A percentile compares a stretch with the other conserved stretches of the same genome.
phyloP scores from a whole-genome alignment of 208 protist species.

The Trypanosomatidae sp. region DNA sequence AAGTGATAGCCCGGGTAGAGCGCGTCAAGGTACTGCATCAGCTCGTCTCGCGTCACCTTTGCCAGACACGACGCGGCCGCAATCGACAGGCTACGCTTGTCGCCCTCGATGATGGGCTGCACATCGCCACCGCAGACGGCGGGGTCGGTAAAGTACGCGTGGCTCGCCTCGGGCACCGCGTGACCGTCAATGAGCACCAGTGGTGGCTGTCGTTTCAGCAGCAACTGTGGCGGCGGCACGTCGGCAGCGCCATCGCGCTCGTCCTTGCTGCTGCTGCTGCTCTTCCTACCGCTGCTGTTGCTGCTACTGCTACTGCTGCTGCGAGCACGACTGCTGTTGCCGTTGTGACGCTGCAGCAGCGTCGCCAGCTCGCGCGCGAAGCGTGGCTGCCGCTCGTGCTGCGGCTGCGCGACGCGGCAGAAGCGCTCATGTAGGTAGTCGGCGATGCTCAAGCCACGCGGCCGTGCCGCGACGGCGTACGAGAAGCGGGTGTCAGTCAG shows the following conservation, averaged over 20 bases:
- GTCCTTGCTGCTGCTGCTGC: too few relatives aligned
- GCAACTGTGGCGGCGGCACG: slow-evolving; percentile 63
- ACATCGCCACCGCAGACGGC: slow-evolving; percentile 41
- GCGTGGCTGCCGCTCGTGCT: slow-evolving; percentile 47
- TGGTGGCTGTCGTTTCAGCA: slow-evolving; percentile 60
- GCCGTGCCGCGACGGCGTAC: slow-evolving; percentile 54
- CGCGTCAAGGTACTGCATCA: slow-evolving; percentile 64
- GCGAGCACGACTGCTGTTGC: too few relatives aligned
- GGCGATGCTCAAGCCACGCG: slow-evolving; percentile 42
- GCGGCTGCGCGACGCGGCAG: slow-evolving; percentile 52
- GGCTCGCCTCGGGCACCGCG: slow-evolving; percentile 47
- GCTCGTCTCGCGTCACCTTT: slow-evolving; percentile 80
- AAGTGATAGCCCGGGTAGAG: slow-evolving; percentile 78
- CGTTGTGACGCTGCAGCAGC: too few relatives aligned
- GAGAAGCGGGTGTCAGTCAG: slow-evolving; percentile 72
- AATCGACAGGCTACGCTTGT: slow-evolving; percentile 77
- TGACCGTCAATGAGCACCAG: slow-evolving; percentile 79
- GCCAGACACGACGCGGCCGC: slow-evolving; percentile 81
- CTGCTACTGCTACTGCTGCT: too few relatives aligned
- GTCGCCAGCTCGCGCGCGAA: slow-evolving; percentile 37
- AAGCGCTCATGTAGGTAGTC: slow-evolving; percentile 80
- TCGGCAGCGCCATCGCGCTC: too few relatives aligned
- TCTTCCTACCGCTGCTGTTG: too few relatives aligned
- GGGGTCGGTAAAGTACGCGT: slow-evolving; percentile 44
- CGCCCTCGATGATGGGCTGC: slow-evolving; percentile 77